These are phyloP conservation scores for Eucalyptus curtisii DNA, from an alignment of 345 rosid species.

Conservation along the genomic window DNA sequence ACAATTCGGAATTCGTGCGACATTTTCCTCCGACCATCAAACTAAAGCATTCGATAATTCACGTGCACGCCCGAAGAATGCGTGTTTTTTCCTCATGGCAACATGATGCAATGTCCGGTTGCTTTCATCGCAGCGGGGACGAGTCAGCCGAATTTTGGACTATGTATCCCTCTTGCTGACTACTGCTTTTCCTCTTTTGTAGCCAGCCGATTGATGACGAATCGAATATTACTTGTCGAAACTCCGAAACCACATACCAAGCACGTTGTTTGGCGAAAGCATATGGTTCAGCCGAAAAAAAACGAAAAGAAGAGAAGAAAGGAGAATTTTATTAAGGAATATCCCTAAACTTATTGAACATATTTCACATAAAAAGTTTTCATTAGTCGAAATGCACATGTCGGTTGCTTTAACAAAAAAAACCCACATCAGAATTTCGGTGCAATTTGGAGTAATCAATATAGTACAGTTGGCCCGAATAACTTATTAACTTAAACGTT, in stretches of 20 bases:
- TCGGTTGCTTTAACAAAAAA: neutral
- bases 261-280: neutral
- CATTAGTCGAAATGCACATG: neutral
- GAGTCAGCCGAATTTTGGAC: neutral
- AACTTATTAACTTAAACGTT: neutral
- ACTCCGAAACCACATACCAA: neutral
- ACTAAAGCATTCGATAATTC: neutral
- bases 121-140: neutral
- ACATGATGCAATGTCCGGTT: neutral
- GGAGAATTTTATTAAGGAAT: neutral
- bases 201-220: neutral
- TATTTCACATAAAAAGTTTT: neutral
- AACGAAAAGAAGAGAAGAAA: neutral
- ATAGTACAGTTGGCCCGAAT: neutral
- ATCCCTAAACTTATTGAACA: neutral
- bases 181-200: neutral
- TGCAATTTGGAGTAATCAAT: neutral
- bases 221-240: neutral
- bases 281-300: neutral
- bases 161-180: neutral
- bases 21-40: neutral
- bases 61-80: neutral
- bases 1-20: neutral
- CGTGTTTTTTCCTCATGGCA: neutral
- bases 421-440: neutral